Evolutionary conservation across 352 stramenopile species (phyloP).

Genomic region (Phytophthora tentaculata): DNA sequence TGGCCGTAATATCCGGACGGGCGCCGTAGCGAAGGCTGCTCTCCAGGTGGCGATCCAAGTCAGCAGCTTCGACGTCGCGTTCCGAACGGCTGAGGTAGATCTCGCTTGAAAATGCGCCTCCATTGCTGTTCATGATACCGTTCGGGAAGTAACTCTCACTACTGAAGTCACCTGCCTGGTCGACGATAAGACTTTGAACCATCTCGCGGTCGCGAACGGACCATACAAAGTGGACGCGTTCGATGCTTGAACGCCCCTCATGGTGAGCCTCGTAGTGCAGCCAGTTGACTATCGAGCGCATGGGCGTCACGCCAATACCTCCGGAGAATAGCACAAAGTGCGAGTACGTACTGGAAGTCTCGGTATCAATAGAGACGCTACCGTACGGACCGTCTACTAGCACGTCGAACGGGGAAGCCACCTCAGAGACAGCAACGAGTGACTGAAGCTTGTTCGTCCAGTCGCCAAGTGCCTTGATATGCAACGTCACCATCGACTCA

Average conservation of each 20-base stretch:
- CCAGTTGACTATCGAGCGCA: conserved; percentile 52
- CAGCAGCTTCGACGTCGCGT: conserved; percentile 32
- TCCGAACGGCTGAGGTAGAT: conserved; percentile 43
- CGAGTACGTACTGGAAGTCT: conserved; percentile 41
- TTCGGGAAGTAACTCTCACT: conserved; percentile 34
- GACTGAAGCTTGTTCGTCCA: conserved; percentile 59
- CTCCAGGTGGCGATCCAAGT: conserved; percentile 30
- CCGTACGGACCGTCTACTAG: conserved; percentile 65
- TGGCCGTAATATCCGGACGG: conserved; percentile 36
- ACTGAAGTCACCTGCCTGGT: conserved; percentile 5
- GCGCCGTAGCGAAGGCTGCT: conserved; percentile 27
- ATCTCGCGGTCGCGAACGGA: conserved; percentile 44
- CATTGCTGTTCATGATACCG: conserved; percentile 1
- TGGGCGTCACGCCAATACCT: conserved; percentile 56
- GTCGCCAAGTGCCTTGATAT: conserved; percentile 66
- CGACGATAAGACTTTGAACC: conserved; percentile 34
- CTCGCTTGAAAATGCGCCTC: conserved; percentile 41
- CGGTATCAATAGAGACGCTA: conserved; percentile 45
- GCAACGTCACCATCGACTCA: conserved; percentile 68
- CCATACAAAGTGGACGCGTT: conserved; percentile 59
- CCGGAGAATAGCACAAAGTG: conserved; percentile 54
- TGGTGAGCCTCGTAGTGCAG: conserved; percentile 30
- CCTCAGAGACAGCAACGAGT: conserved; percentile 9
- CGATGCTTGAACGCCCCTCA: conserved; percentile 23
- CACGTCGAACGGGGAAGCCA: conserved; percentile 28